Evolutionary conservation across 371 early-diverging fungal species (phyloP).

Genomic region (Dichotomocladium elegans): DNA sequence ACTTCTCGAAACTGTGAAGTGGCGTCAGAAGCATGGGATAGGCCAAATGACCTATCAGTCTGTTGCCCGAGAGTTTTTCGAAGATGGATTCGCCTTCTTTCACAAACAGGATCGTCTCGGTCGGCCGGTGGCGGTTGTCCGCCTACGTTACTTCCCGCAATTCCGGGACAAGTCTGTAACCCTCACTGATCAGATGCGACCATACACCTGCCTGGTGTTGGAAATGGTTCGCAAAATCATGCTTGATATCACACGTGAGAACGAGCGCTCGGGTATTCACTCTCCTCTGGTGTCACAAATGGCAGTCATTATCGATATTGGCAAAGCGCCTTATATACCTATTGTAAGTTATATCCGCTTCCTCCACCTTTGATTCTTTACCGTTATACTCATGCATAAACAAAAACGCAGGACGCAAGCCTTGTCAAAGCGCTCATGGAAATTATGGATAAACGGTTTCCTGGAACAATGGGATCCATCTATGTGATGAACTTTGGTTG

Average conservation of each 20-base stretch:
- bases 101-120: conserved; percentile 36
- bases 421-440: conserved; percentile 20
- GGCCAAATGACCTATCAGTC: conserved; percentile 21
- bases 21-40: conserved; percentile 28
- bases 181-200: conserved; percentile 23
- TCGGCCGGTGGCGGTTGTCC: conserved; percentile 38
- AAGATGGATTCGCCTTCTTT: conserved; percentile 33
- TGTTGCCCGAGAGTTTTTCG: conserved; percentile 28
- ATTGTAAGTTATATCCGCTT: conserved; percentile 14
- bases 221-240: conserved; percentile 38
- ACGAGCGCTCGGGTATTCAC: conserved; percentile 11
- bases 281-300: conserved; percentile 25
- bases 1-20: conserved; percentile 33
- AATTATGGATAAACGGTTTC: conserved; percentile 28
- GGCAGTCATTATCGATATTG: conserved; percentile 30
- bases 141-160: conserved; percentile 41
- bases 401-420: conserved; percentile 28
- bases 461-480: conserved; percentile 26
- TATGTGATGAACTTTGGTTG: conserved; percentile 42
- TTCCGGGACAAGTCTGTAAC: conserved; percentile 25
- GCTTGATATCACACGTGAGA: conserved; percentile 26
- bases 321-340: conserved; percentile 35
- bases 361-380: not conserved
- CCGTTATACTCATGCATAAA: not conserved
- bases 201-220: conserved; percentile 38